Evolutionary conservation across 148 eudicot genomes (phyloP), one percentile per base, ranked within the genome.

Genomic region (Rhododendron williamsianum): DNA sequence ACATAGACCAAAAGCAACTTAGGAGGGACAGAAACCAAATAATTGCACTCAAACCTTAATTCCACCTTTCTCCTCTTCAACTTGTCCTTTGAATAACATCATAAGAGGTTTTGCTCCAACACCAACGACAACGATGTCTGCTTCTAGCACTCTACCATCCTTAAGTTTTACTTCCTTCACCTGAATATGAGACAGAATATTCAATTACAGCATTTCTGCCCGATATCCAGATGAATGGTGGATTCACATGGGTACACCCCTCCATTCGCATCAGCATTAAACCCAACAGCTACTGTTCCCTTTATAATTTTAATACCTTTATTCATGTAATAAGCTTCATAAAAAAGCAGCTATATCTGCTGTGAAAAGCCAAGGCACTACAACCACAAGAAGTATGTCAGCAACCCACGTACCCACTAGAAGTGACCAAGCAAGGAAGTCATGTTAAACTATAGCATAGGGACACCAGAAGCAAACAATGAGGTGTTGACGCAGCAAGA

Each of bases 341-440:
- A 97, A 84, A 95, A 95, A 97, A 82, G 93, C 89, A 89, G 99
- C 99, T 85, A 97, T 93, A 76, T 89, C 96, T 84, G 95, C 92
- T 80, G 98, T 97, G 89, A 97, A 95, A 36, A 97, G 94, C 63
- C 99, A 90, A 78, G 98, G 98, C 99, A 95, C 99, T 97, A 93
- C 87, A 94, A 85, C n/a, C 83, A 49, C 92, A 85, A 33, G 41
- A 38, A 38, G 41, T 38, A 38, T 38, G 41, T 38, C 41, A 38
- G 41, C 41, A 38, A 38, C 41, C 41, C 41, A 38, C 4, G 41
- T 38, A 38, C 41, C 41, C 41, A 38, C 41, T 38, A 38, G 41
- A 38, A 38, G 41, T 4, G 41, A 38, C 41, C 4, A 38, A 38
- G 41, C 41, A 38, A 38, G 5, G 41, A 38, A 38, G 41, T 38